phyloP scores from a whole-genome alignment of 169 alveolate genomes.

The Plasmodium ovale region DNA sequence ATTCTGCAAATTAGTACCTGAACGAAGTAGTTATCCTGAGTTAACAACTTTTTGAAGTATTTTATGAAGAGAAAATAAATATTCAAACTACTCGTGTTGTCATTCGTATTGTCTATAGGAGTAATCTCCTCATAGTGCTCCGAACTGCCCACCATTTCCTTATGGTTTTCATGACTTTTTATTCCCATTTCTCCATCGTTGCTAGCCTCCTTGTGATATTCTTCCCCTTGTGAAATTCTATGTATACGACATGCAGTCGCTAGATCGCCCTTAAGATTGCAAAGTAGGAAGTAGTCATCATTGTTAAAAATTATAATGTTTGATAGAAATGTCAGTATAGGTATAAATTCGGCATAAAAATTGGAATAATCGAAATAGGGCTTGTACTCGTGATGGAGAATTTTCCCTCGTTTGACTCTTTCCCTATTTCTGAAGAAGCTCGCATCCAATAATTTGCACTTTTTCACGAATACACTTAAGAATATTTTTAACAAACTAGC shows the following conservation, averaged over 20 bases:
- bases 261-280: slow-evolving; percentile 36
- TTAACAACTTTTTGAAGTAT: slow-evolving; percentile 53
- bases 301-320: slow-evolving; percentile 69
- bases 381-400: no score
- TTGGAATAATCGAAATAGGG: slow-evolving; percentile 68
- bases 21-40: slow-evolving; percentile 57
- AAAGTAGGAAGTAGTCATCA: slow-evolving; percentile 66
- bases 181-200: background rate
- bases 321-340: slow-evolving; percentile 65
- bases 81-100: slow-evolving; percentile 17
- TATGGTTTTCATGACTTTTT: background rate
- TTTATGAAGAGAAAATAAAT: slow-evolving; percentile 49
- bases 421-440: background rate
- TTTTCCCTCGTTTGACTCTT: no score
- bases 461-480: slow-evolving; percentile 54
- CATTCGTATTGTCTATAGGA: background rate
- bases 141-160: background rate
- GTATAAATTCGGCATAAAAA: slow-evolving; percentile 71
- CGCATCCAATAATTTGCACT: slow-evolving; percentile 27
- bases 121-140: background rate
- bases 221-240: background rate
- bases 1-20: slow-evolving; percentile 68
- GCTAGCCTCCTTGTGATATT: background rate
- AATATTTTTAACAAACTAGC: slow-evolving; percentile 58
- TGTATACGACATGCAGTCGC: background rate